Base-by-base conservation (phyloP, 345 rosid genomes). In the Aquilaria yunnanensis region DNA sequence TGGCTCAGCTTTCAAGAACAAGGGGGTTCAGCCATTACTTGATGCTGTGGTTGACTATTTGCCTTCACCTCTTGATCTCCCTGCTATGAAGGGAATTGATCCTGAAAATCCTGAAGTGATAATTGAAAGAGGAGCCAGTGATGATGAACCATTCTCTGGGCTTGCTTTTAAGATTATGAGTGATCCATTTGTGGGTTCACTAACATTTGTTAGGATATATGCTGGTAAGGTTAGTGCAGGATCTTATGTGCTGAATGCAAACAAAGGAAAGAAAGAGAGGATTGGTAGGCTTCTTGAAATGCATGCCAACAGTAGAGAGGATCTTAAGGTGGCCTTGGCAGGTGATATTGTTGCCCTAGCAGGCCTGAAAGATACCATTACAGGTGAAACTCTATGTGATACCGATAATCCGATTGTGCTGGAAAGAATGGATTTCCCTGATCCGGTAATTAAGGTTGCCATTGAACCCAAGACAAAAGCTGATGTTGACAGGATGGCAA, bases 391-490 rank as follows among this genome's bases (percentile, higher is more conserved):
- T 10, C 76, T 90, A 12, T 75, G 84, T 58, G 96, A 90, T 65
- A 73, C 96, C 5, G 96, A 90, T 47, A 70, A 69, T 70, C 96
- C 92, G 0, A 70, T 93, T 47, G 80, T 90, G 52, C 99, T 93
- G 47, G 97, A 93, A 72, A 77, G 94, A 53, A 93, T 93, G 99
- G 97, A 90, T 77, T 94, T 94, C 83, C 99, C 97, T 14, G 96
- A 94, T 78, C 97, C 96, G 31, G 99, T 94, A 60, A 94, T 94
- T 62, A 94, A 94, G 83, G 92, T 94, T 51, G 97, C 97, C 6
- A 94, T 94, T 61, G 99, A 94, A 73, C 97, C 99, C 31, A 90
- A 90, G 80, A 90, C 99, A 14, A 94, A 94, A 84, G 97, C 99
- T 9, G 96, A 94, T 61, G 68, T 88, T 10, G 97, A 90, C 73